Evolutionary conservation across 352 stramenopile genomes (phyloP), one percentile per base, ranked within the genome.

Genomic region (Phytophthora agathidicida): DNA sequence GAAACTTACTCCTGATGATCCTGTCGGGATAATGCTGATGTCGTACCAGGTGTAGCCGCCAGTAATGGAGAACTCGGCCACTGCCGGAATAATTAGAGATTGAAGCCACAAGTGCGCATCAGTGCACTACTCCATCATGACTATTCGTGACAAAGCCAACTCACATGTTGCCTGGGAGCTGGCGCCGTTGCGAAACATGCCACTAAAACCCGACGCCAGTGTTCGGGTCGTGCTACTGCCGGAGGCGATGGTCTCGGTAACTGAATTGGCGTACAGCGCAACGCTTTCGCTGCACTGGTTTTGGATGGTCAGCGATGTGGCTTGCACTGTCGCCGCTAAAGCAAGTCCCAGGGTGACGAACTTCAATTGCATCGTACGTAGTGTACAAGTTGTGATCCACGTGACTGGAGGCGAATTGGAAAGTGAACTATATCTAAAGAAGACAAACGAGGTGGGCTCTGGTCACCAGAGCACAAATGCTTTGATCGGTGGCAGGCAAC

Each of bases 121-220:
- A 8, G 39, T 22, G 19, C 31, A 31, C 13, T 31, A 13, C 16
- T 17, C 24, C 19, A 11, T n/a, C 20, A 30, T 17, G 8, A 30
- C 16, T 3, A 38, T 11, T 36, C 22, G 17, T n/a, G n/a, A n/a
- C n/a, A n/a, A n/a, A 23, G 10, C 20, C 17, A 28, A 60, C 63
- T 27, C 65, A 73, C 64, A 17, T 32, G 74, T 88, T 0, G 80
- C 80, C 32, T 85, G 55, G 7, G 72, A 20, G 45, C 32, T 69
- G n/a, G 38, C 37, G 56, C 77, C 75, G 35, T 89, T 70, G 52
- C 81, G 81, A 49, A 89, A 84, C 78, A 89, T 89, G 63, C 73
- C 75, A 42, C 57, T 70, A 42, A 71, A 88, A 14, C 75, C 77
- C 26, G 58, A 38, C 3, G 60, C 10, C 14, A 89, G 65, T 26